Base-by-base conservation (phyloP, 805 yeast species). In the Hanseniaspora pseudoguilliermondii region DNA sequence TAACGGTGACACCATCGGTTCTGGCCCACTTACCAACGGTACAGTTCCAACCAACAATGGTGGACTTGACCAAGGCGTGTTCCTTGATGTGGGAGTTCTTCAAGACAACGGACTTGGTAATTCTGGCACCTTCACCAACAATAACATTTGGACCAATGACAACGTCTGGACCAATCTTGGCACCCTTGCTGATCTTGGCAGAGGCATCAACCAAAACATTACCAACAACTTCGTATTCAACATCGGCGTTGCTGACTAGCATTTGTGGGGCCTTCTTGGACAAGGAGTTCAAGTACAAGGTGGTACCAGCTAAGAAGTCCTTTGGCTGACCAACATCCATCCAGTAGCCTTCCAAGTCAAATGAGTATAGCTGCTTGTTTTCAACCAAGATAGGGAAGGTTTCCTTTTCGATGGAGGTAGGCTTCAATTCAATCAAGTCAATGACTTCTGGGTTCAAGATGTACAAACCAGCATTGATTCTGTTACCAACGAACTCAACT, bases 261-360 rank as follows among this genome's bases (percentile, higher is more conserved):
- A 75, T 69, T 65, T 79, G 79, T 61, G 96, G 86, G 64, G 75
- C 69, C 75, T 83, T 87, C 81, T 85, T 85, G 65, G 91, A 73
- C 69, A 89, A 75, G 57, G 97, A 84, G 71, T 85, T 79, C 72
- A 93, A 79, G 80, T 90, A 93, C 62, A 91, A 77, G 65, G 89
- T 82, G 66, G 97, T 87, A 73, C 99, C 99, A 59, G 96, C 83
- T 62, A 93, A 75, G 83, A 89, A 93, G 75, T 93, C 99, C 82
- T 91, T 93, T 80, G 99, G 99, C 79, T 93, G 99, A 74, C 99
- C 99, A 64, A 93, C 97, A 74, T 93, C 99, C 98, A 93, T 93
- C 99, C 99, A 93, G 86, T 83, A 93, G 63, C 98, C 97, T 78
- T 93, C 97, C 69, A 93, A 82, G 74, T 93, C 99, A 69, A 86